phyloP scores from a whole-genome alignment of 2,329 filamentous ascomycete species.

The Aspergillus japonicus region DNA sequence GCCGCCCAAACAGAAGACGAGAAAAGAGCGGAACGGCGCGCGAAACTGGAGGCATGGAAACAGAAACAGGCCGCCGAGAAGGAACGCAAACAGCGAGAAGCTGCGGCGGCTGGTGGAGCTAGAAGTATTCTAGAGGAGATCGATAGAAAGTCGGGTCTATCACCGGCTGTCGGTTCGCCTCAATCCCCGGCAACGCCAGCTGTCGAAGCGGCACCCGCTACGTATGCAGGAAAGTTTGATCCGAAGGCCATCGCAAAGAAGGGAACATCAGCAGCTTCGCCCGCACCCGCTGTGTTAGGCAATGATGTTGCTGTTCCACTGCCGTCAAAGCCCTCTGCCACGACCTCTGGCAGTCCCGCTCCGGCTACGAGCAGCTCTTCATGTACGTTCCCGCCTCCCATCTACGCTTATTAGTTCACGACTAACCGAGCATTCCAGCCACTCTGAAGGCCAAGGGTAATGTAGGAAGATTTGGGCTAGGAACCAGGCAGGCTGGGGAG shows the following conservation, averaged over 20 bases:
- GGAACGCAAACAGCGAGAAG: conserved; percentile 68
- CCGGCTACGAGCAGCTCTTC: conserved; percentile 42
- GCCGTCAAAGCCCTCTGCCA: conserved; percentile 46
- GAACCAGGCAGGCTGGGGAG: conserved; percentile 64
- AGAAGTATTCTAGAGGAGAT: conserved; percentile 70
- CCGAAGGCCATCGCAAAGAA: conserved; percentile 85
- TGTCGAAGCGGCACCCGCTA: conserved; percentile 50
- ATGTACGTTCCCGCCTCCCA: conserved; percentile 31
- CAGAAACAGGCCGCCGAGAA: conserved; percentile 76
- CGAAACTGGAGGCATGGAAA: conserved; percentile 88
- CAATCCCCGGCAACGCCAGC: conserved; percentile 52
- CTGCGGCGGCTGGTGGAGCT: conserved; percentile 61
- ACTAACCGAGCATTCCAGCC: conserved; percentile 35
- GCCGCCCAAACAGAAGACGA: conserved; percentile 65
- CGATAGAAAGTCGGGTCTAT: conserved; percentile 64
- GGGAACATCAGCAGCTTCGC: conserved; percentile 58
- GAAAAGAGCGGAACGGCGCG: conserved; percentile 75
- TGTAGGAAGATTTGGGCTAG: conserved; percentile 80
- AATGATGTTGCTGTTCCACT: conserved; percentile 54
- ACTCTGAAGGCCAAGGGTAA: conserved; percentile 67
- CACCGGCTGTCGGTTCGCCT: conserved; percentile 54
- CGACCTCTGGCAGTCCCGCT: conserved; percentile 41
- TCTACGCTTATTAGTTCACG: not conserved
- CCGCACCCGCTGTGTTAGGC: conserved; percentile 54
- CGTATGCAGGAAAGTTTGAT: conserved; percentile 78